These are phyloP conservation scores for Tetracentron sinense DNA, from an alignment of 164 flowering plant genomes.

Conservation along the genomic window DNA sequence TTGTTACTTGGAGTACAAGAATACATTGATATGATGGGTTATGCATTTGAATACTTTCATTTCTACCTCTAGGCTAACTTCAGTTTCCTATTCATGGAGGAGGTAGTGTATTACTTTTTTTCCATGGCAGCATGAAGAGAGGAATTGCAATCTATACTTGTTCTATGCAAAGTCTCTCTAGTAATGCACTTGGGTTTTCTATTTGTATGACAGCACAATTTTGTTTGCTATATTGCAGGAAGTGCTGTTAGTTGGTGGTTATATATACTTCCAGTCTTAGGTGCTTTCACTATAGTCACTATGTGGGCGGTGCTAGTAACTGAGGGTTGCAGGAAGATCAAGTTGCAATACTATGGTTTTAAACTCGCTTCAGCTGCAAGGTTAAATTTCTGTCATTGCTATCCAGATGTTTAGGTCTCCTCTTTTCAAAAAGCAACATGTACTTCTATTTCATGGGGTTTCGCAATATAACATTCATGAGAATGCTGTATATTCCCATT, in stretches of 20 bases:
- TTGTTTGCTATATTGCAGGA: conserved; percentile 42
- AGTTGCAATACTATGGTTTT: conserved; percentile 93
- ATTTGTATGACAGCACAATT: background rate
- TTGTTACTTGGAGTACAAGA: too few relatives aligned
- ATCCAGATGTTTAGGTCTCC: background rate
- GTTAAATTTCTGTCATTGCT: conserved; percentile 30
- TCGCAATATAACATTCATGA: background rate
- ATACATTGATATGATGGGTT: too few relatives aligned
- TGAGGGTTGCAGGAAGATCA: conserved; percentile 93
- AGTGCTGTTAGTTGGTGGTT: conserved; percentile 66
- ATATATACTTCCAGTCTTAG: conserved; percentile 55
- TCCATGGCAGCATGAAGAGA: background rate
- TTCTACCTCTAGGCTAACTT: too few relatives aligned
- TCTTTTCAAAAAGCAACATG: background rate
- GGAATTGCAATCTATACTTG: background rate
- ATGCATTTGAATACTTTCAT: too few relatives aligned
- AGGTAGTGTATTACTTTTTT: background rate
- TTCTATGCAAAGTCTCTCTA: background rate
- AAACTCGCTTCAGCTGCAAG: conserved; percentile 92
- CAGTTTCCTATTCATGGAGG: background rate
- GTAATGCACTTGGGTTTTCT: background rate
- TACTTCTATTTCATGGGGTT: background rate
- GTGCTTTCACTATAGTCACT: conserved; percentile 73
- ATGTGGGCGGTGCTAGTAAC: conserved; percentile 98
- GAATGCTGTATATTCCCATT: background rate